Percentiles rank a stretch among this genome's conserved stretches.
Conservation (phyloP, 306 rosid genomes). For the Comarum palustre region DNA sequence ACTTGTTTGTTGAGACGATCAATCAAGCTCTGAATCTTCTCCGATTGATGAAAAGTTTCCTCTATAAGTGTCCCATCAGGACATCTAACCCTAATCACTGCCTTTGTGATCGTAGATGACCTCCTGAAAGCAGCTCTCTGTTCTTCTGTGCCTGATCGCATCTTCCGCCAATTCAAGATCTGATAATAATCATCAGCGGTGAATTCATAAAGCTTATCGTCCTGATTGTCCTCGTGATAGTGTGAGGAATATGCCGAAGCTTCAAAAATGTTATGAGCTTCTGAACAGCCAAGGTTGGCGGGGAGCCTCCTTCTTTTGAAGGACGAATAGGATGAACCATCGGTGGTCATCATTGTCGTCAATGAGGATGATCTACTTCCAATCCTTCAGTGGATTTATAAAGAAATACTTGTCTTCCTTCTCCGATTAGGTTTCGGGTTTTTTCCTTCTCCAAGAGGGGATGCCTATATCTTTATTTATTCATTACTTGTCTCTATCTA, state of each 20-base stretch:
- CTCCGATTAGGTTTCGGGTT: too few species aligned
- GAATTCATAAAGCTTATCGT: background rate
- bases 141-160: background rate
- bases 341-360: background rate
- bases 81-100: background rate
- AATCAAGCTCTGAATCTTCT: background rate
- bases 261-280: background rate
- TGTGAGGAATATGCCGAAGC: background rate
- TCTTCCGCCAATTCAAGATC: background rate
- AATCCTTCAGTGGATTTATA: too few species aligned
- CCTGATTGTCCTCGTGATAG: too few species aligned
- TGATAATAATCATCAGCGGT: background rate
- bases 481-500: too few species aligned
- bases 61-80: background rate
- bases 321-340: background rate
- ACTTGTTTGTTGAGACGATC: background rate
- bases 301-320: background rate
- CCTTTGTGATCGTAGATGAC: background rate
- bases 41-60: background rate
- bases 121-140: background rate
- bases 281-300: background rate
- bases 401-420: too few species aligned
- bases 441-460: too few species aligned
- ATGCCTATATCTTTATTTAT: too few species aligned
- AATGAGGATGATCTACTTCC: too few species aligned